Conservation (phyloP, 108 stramenopile genomes). For the Cyclotella cryptica region DNA sequence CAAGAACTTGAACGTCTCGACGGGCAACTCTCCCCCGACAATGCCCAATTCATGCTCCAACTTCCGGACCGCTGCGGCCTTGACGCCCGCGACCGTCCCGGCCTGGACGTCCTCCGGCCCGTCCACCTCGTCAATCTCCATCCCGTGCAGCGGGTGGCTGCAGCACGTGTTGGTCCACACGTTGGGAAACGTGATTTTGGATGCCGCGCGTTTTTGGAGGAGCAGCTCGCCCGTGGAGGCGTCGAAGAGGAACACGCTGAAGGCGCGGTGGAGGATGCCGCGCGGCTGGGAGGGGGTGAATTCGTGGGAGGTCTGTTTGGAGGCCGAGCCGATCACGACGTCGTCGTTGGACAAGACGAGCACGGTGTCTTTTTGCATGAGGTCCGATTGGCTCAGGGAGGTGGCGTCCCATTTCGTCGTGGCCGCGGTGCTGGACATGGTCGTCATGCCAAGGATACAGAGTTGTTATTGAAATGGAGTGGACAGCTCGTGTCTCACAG, state of each 20-base stretch:
- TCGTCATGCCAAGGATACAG: not conserved
- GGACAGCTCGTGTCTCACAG: no score
- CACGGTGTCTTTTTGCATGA: slow-evolving; percentile 88
- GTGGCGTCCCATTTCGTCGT: slow-evolving; percentile 65
- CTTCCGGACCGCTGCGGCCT: slow-evolving; percentile 96
- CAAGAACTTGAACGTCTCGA: slow-evolving; percentile 92
- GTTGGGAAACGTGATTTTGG: slow-evolving; percentile 98
- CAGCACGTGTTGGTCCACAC: slow-evolving; percentile 99
- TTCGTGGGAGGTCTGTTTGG: slow-evolving; percentile 76
- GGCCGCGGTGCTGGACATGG: not conserved
- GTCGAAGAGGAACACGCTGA: slow-evolving; percentile 98
- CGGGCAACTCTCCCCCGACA: slow-evolving; percentile 58
- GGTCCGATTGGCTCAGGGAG: slow-evolving; percentile 79
- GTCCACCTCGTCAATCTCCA: slow-evolving; percentile 86
- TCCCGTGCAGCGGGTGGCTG: slow-evolving; percentile 94
- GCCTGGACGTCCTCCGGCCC: slow-evolving; percentile 60
- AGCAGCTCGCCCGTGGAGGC: slow-evolving; percentile 83
- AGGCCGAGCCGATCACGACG: slow-evolving; percentile 79
- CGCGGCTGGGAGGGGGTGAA: slow-evolving; percentile 70
- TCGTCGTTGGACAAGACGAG: slow-evolving; percentile 82
- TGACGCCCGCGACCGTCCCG: slow-evolving; percentile 89
- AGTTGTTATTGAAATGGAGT: not conserved
- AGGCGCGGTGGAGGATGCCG: slow-evolving; percentile 96
- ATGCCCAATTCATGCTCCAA: slow-evolving; percentile 97
- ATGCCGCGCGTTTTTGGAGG: slow-evolving; percentile 93